These are phyloP conservation scores for Pyricularia grisea DNA, from an alignment of 2,329 filamentous ascomycete species.

Conservation along the genomic window DNA sequence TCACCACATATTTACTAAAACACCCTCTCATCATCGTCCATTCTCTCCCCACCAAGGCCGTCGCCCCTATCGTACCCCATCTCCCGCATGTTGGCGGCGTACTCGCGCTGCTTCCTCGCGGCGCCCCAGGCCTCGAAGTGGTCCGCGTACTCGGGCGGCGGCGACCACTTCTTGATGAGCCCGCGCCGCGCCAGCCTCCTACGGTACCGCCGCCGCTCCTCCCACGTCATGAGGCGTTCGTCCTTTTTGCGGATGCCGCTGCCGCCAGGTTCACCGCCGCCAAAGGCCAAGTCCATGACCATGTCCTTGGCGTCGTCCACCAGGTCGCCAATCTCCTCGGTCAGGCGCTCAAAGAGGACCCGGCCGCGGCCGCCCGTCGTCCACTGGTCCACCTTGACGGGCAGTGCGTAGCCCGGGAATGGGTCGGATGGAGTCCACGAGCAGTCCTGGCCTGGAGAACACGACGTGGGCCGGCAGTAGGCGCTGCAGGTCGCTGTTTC, in stretches of 20 bases:
- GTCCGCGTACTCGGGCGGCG: conserved; percentile 29
- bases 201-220: conserved; percentile 36
- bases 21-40: conserved; percentile 14
- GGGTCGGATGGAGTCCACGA: conserved; percentile 50
- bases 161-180: conserved; percentile 24
- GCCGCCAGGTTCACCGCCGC: conserved; percentile 14
- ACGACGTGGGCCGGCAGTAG: conserved; percentile 46
- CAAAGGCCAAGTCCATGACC: conserved; percentile 14
- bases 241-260: conserved; percentile 35
- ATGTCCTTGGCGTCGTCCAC: conserved; percentile 38
- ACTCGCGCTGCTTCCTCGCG: conserved; percentile 28
- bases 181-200: conserved; percentile 41
- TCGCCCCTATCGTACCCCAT: conserved; percentile 27
- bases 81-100: conserved; percentile 26
- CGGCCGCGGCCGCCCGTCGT: conserved; percentile 41
- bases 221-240: conserved; percentile 31
- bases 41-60: conserved; percentile 24
- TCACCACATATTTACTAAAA: neutral
- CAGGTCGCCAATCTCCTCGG: conserved; percentile 36
- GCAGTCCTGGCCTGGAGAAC: conserved; percentile 34
- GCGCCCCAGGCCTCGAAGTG: conserved; percentile 36
- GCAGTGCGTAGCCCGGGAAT: conserved; percentile 49
- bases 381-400: conserved; percentile 56
- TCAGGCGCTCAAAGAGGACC: conserved; percentile 21
- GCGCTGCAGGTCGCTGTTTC: conserved; percentile 43